Percentiles rank a stretch among this genome's conserved stretches.
phyloP scores from a whole-genome alignment of 768 basidiomycete species.

The Melanogaster broomeanus region DNA sequence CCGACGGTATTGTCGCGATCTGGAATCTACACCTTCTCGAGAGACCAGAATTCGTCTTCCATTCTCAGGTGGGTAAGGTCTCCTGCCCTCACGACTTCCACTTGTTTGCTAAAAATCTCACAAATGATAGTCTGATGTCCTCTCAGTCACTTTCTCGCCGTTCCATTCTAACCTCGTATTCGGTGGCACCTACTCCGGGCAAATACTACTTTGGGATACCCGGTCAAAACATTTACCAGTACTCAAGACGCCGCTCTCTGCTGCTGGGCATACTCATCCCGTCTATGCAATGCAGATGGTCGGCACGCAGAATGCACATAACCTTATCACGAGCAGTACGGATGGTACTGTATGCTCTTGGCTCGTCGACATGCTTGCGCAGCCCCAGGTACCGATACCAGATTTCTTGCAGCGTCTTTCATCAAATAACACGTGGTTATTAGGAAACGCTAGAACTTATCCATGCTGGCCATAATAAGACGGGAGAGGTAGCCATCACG shows the following conservation, averaged over 20 bases:
- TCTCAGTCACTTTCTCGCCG: constrained; percentile 95
- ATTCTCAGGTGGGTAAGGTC: constrained; percentile 78
- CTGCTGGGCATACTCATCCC: constrained; percentile 96
- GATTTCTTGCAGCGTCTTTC: not conserved
- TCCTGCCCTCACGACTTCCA: not conserved
- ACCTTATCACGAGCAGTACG: constrained; percentile 93
- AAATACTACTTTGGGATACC: constrained; percentile 98
- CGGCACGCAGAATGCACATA: constrained; percentile 98
- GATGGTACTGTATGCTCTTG: constrained; percentile 98
- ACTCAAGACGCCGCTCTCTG: constrained; percentile 93
- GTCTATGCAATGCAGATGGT: constrained; percentile 99
- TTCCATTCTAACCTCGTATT: constrained; percentile 98
- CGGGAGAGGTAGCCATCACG: constrained; percentile 94
- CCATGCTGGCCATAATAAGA: constrained; percentile 92
- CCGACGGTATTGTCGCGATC: constrained; percentile 94
- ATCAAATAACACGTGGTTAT: constrained; percentile 1
- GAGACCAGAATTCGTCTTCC: constrained; percentile 96
- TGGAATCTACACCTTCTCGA: constrained; percentile 97
- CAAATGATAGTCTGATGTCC: constrained; percentile 82
- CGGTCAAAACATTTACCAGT: constrained; percentile 95
- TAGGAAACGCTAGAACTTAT: constrained; percentile 93
- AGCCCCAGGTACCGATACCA: constrained; percentile 73
- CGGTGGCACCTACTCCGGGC: constrained; percentile 99
- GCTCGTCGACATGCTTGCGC: constrained; percentile 98
- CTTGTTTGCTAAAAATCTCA: constrained; percentile 5